Percentiles rank a stretch among this genome's conserved stretches.
Conservation (phyloP, 495 filamentous ascomycete genomes). For the Podospora conica region DNA sequence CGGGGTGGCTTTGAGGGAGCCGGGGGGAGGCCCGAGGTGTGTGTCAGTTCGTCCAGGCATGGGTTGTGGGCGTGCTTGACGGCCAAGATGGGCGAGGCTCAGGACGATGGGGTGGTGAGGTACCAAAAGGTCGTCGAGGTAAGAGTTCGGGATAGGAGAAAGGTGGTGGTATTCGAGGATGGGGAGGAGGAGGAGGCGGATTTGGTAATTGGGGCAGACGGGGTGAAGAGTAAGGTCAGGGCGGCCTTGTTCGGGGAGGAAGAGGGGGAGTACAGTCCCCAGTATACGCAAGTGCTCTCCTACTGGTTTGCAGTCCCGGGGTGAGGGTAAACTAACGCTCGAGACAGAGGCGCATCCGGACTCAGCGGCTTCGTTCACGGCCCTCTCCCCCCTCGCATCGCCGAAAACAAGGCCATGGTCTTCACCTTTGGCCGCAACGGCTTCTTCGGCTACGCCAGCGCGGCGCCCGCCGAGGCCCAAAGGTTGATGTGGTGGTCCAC, state of each 20-base stretch:
- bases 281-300: constrained; percentile 24
- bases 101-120: constrained; percentile 2
- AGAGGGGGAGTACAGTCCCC: not conserved
- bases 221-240: constrained; percentile 47
- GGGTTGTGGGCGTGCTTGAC: constrained; percentile 14
- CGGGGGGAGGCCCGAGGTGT: constrained; percentile 6
- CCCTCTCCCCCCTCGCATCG: constrained; percentile 17
- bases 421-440: constrained; percentile 48
- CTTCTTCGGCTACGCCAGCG: constrained; percentile 52
- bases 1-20: constrained; percentile 10
- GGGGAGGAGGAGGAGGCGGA: constrained; percentile 40
- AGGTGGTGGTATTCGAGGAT: constrained; percentile 53
- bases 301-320: not conserved
- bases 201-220: constrained; percentile 57
- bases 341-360: constrained; percentile 39
- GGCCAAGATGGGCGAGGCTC: not conserved
- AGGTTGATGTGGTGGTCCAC: constrained; percentile 46
- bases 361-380: constrained; percentile 48
- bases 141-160: constrained; percentile 30
- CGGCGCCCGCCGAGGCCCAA: constrained; percentile 32
- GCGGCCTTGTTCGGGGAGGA: constrained; percentile 34
- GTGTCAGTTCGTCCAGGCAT: constrained; percentile 7
- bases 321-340: not conserved
- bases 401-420: constrained; percentile 39
- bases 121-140: constrained; percentile 7